These are phyloP conservation scores for Candida jianshihensis DNA, from an alignment of 805 yeast genomes.

Conservation along the genomic window DNA sequence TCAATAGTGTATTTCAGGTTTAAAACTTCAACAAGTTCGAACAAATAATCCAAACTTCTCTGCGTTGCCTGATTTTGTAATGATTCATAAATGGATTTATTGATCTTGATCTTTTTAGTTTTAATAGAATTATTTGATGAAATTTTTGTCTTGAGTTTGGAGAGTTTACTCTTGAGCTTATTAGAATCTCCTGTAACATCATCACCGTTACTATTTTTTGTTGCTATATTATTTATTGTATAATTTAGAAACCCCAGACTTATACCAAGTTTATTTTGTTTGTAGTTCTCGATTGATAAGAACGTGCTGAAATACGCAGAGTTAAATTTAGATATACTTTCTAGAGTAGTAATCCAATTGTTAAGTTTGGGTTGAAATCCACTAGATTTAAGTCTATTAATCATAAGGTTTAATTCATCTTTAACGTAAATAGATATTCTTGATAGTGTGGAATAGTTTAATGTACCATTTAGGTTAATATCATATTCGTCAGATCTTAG, in stretches of 20 bases:
- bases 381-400: slow-evolving; percentile 3
- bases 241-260: slow-evolving; percentile 38
- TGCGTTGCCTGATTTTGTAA: slow-evolving; percentile 10
- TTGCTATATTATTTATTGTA: slow-evolving; percentile 27
- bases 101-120: slow-evolving; percentile 5
- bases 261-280: slow-evolving; percentile 37
- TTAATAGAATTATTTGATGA: not conserved
- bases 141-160: slow-evolving; percentile 11
- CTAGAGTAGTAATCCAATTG: slow-evolving; percentile 10
- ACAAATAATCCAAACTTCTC: slow-evolving; percentile 31
- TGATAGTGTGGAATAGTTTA: slow-evolving; percentile 33
- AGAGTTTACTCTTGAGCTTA: slow-evolving; percentile 11
- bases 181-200: slow-evolving; percentile 5
- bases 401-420: slow-evolving; percentile 26
- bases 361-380: too few species aligned
- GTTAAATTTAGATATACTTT: slow-evolving; percentile 26
- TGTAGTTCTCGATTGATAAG: slow-evolving; percentile 38
- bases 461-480: slow-evolving; percentile 15
- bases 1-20: slow-evolving; percentile 37
- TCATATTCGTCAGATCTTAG: slow-evolving; percentile 16
- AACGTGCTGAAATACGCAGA: slow-evolving; percentile 39
- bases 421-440: slow-evolving; percentile 36
- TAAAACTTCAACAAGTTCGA: slow-evolving; percentile 33
- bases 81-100: slow-evolving; percentile 3
- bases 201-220: slow-evolving; percentile 1